Evolutionary conservation across 1,284 basidiomycete species (phyloP).

Genomic region (Ceratobasidium sp.): DNA sequence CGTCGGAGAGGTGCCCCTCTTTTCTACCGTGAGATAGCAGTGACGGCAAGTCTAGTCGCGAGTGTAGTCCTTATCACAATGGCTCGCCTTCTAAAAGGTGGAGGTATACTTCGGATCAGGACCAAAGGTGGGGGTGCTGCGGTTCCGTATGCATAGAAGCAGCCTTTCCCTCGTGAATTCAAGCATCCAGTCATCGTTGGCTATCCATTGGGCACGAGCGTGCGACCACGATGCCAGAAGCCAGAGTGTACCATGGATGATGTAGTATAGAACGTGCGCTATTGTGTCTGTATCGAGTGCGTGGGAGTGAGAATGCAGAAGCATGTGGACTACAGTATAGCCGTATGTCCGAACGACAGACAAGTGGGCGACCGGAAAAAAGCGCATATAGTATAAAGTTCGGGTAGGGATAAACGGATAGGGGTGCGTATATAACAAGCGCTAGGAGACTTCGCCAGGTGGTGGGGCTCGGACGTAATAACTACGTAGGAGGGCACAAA

Average conservation of each 20-base stretch:
- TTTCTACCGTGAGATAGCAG: constrained; percentile 20
- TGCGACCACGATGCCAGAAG: constrained; percentile 8
- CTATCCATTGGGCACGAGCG: constrained; percentile 12
- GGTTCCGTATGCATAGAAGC: not conserved
- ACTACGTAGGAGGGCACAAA: not conserved
- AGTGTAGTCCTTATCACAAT: not conserved
- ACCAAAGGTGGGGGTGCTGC: not conserved
- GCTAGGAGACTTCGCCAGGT: not conserved
- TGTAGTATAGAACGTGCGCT: not conserved
- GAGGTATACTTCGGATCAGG: not conserved
- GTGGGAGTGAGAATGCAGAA: constrained; percentile 23
- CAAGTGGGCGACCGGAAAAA: not conserved
- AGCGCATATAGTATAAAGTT: not conserved
- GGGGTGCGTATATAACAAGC: no score
- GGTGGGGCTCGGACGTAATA: not conserved
- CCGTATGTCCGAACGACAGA: not conserved
- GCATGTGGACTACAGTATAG: not conserved
- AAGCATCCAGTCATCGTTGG: not conserved
- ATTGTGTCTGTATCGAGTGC: not conserved
- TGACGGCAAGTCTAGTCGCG: constrained; percentile 14
- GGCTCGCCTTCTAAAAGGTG: not conserved
- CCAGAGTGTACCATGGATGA: not conserved
- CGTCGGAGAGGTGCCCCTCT: not conserved
- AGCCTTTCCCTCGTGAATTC: not conserved
- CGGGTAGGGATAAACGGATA: not conserved